These are phyloP conservation scores for Noccaea bulbosa DNA, from an alignment of 345 rosid genomes.

Conservation along the genomic window DNA sequence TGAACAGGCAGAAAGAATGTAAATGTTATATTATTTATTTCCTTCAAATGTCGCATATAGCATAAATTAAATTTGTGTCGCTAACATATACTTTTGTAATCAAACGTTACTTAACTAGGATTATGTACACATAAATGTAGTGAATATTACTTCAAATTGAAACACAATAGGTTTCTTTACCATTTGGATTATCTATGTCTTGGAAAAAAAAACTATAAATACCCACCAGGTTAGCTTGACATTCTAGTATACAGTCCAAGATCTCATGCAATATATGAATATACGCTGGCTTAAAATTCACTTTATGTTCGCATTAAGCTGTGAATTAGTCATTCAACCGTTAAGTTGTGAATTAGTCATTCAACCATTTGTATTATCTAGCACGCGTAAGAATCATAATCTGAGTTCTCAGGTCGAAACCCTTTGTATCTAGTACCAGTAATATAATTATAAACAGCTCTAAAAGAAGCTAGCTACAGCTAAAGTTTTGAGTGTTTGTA, in stretches of 20 bases:
- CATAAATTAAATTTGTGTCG: background rate
- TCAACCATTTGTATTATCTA: background rate
- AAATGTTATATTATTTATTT: background rate
- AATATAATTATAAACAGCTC: background rate
- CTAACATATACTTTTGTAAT: background rate
- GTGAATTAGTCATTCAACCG: background rate
- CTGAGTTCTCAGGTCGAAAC: background rate
- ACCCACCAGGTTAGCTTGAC: too few species aligned
- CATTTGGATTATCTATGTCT: background rate
- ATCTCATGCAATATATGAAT: background rate
- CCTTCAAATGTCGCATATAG: background rate
- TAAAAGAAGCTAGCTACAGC: too few species aligned
- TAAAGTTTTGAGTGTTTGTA: background rate
- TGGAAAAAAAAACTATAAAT: background rate
- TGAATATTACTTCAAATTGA: background rate
- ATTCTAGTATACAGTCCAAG: conserved; percentile 12
- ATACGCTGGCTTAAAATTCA: background rate
- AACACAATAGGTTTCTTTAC: background rate
- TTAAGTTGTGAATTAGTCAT: background rate
- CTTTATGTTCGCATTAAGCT: background rate
- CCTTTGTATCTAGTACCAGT: conserved; percentile 4
- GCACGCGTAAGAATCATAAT: conserved; percentile 1
- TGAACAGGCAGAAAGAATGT: background rate
- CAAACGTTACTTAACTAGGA: background rate
- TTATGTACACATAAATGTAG: background rate